Evolutionary conservation across 2,329 filamentous ascomycete genomes (phyloP).

Genomic region (Mycosphaerelloides madeirae): DNA sequence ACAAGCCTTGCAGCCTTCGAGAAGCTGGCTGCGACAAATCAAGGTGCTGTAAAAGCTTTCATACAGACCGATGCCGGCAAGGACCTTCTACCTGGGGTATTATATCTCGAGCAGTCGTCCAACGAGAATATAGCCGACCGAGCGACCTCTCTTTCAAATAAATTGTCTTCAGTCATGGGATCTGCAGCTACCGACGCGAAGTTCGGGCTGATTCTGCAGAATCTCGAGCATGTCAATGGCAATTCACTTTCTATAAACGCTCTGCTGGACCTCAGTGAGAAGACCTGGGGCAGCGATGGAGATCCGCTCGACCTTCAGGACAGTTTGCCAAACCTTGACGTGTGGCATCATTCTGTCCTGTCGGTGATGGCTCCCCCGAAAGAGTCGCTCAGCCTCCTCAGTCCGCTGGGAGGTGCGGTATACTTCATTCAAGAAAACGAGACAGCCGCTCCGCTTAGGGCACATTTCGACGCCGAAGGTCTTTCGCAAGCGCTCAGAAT

Average conservation of each 20-base stretch:
- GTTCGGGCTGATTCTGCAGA: constrained; percentile 51
- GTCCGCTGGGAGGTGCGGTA: constrained; percentile 64
- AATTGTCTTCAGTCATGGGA: constrained; percentile 21
- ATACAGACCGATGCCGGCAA: constrained; percentile 45
- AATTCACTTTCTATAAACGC: constrained; percentile 49
- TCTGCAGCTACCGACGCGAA: constrained; percentile 17
- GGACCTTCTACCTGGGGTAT: constrained; percentile 48
- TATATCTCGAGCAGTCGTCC: constrained; percentile 51
- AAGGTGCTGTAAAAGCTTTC: constrained; percentile 42
- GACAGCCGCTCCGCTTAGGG: constrained; percentile 22
- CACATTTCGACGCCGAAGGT: constrained; percentile 57
- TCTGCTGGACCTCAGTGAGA: constrained; percentile 51
- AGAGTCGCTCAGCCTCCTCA: constrained; percentile 68
- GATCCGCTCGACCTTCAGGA: constrained; percentile 15
- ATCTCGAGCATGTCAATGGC: constrained; percentile 43
- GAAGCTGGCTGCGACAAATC: constrained; percentile 32
- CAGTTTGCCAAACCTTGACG: constrained; percentile 33
- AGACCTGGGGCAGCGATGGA: constrained; percentile 38
- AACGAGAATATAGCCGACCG: constrained; percentile 48
- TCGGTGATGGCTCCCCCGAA: constrained; percentile 54
- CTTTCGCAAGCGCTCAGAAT: constrained; percentile 71
- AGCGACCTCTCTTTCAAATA: constrained; percentile 33
- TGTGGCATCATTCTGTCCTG: constrained; percentile 62
- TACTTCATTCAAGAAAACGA: constrained; percentile 51
- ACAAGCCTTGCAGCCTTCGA: constrained; percentile 31